These are phyloP conservation scores for Nematodospora anomalae DNA, from an alignment of 1,139 yeast genomes.

Conservation along the genomic window DNA sequence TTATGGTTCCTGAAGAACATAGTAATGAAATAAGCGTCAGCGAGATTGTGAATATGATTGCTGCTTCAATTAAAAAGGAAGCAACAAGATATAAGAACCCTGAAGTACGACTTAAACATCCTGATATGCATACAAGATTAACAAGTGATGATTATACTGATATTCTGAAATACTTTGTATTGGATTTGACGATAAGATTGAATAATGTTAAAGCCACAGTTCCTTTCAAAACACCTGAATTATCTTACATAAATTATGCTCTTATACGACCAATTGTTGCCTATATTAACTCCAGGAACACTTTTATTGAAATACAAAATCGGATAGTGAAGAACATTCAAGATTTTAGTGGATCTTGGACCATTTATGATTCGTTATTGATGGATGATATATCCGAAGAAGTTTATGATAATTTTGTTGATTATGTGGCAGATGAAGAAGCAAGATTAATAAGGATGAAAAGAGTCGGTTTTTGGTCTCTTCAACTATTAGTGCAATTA, in stretches of 20 bases:
- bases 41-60: constrained; percentile 42
- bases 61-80: constrained; percentile 41
- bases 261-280: constrained; percentile 93
- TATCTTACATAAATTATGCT: constrained; percentile 88
- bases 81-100: constrained; percentile 41
- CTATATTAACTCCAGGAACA: constrained; percentile 84
- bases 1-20: constrained; percentile 67
- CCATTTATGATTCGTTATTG: constrained; percentile 82
- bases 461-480: constrained; percentile 91
- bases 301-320: constrained; percentile 85
- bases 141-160: constrained; percentile 31
- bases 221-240: constrained; percentile 80
- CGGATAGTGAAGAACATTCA: constrained; percentile 74
- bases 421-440: constrained; percentile 86
- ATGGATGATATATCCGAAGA: constrained; percentile 92
- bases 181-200: constrained; percentile 75
- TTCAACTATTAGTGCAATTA: constrained; percentile 80
- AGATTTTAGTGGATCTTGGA: constrained; percentile 97
- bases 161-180: constrained; percentile 59
- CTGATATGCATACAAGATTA: constrained; percentile 30
- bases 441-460: constrained; percentile 68
- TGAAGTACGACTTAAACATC: constrained; percentile 31
- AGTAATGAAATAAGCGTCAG: constrained; percentile 43
- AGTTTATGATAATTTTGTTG: constrained; percentile 87
- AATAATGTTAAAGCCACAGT: constrained; percentile 86